Percentiles rank a stretch among this genome's conserved stretches.
Conservation (phyloP, 257 asterid species). For the Solanum paucissectum region DNA sequence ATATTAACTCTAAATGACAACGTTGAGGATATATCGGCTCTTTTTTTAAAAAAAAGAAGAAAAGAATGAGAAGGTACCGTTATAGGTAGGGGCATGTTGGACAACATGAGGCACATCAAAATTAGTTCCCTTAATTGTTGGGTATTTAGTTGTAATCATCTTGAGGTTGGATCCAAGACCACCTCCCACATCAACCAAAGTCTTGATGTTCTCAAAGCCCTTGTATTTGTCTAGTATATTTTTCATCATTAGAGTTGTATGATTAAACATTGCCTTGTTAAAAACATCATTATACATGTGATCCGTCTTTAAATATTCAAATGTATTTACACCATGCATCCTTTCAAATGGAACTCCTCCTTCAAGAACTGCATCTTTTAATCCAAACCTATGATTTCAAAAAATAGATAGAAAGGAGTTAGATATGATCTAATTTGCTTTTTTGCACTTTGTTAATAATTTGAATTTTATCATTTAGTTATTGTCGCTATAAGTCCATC, state of each 20-base stretch:
- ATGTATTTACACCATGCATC: constrained; percentile 15
- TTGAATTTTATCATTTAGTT: not conserved
- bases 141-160: constrained; percentile 20
- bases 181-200: constrained; percentile 37
- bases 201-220: constrained; percentile 17
- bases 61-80: constrained; percentile 1
- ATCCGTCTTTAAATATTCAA: constrained; percentile 2
- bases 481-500: not conserved
- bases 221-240: constrained; percentile 14
- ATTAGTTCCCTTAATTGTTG: constrained; percentile 9
- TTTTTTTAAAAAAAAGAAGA: no score
- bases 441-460: not conserved
- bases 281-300: constrained; percentile 7
- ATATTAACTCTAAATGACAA: no score
- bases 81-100: constrained; percentile 22
- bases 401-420: not conserved
- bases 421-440: not conserved
- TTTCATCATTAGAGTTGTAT: constrained; percentile 8
- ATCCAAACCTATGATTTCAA: constrained; percentile 5
- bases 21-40: rapidly evolving
- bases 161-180: constrained; percentile 25
- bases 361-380: constrained; percentile 19
- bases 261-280: constrained; percentile 19
- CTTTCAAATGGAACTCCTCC: constrained; percentile 24
- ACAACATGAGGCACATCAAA: constrained; percentile 30